These are phyloP conservation scores for Chlamydomonas sp. DNA, from an alignment of 139 green algal genomes.

Conservation along the genomic window DNA sequence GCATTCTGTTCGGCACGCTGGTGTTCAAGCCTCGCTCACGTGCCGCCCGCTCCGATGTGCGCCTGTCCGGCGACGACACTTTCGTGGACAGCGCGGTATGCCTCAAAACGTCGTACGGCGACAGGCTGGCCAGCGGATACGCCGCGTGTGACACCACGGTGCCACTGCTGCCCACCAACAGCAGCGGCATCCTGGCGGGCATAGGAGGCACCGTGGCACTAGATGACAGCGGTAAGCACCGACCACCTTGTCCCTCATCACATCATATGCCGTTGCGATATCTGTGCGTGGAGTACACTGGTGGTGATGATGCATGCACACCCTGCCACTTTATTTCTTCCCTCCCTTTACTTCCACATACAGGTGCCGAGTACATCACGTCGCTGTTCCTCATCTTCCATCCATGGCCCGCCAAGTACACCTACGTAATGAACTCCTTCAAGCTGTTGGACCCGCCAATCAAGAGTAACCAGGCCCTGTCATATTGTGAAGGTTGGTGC, in stretches of 20 bases:
- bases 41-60: neutral
- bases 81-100: neutral
- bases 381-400: slow-evolving; percentile 7
- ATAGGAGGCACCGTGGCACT: neutral
- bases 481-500: no score
- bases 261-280: no score
- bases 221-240: neutral
- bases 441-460: neutral
- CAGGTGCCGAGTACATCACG: neutral
- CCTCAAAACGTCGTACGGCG: neutral
- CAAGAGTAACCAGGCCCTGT: no score
- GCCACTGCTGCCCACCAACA: neutral
- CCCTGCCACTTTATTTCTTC: neutral
- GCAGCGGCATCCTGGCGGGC: neutral
- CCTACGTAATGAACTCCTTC: neutral
- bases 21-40: neutral
- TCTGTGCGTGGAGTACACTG: no score
- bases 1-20: neutral
- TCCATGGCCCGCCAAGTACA: neutral
- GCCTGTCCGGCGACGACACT: neutral
- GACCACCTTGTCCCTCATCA: no score
- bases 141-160: neutral
- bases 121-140: neutral
- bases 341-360: neutral
- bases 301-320: neutral